Evolutionary conservation across 2,329 filamentous ascomycete genomes (phyloP).

Genomic region (Epicoccum nigrum): DNA sequence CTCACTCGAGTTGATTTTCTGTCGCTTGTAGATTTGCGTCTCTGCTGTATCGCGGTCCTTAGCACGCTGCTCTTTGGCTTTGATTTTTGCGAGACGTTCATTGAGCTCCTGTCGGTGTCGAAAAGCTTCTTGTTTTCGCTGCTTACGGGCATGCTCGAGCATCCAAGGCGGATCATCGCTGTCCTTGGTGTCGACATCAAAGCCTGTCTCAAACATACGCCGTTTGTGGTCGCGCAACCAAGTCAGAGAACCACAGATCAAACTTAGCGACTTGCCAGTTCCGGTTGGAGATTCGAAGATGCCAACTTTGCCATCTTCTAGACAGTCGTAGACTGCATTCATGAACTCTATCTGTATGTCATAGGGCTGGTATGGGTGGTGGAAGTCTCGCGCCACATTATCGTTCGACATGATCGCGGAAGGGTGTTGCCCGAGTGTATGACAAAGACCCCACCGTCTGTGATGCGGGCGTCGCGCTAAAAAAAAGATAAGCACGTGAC

Average conservation of each 20-base stretch:
- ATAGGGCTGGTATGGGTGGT: constrained; percentile 88
- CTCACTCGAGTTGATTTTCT: constrained; percentile 25
- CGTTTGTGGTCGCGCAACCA: constrained; percentile 88
- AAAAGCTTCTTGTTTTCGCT: constrained; percentile 70
- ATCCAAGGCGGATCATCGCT: constrained; percentile 86
- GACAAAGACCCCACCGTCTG: no score
- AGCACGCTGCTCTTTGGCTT: constrained; percentile 66
- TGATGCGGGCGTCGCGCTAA: no score
- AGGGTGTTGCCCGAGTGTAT: neutral
- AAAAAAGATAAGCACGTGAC: no score
- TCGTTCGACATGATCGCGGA: constrained; percentile 25
- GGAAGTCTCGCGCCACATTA: constrained; percentile 62
- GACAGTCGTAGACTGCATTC: constrained; percentile 77
- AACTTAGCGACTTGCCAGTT: constrained; percentile 87
- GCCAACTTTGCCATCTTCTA: constrained; percentile 80
- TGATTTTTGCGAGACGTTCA: constrained; percentile 68
- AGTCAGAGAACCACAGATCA: constrained; percentile 87
- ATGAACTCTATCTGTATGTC: constrained; percentile 88
- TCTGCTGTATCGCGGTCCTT: constrained; percentile 58
- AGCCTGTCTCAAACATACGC: constrained; percentile 60
- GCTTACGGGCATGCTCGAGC: constrained; percentile 73
- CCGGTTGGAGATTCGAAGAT: constrained; percentile 95
- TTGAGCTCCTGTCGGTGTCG: constrained; percentile 75
- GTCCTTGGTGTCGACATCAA: constrained; percentile 55
- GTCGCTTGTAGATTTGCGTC: constrained; percentile 56